Base-by-base conservation (phyloP, 1,284 basidiomycete species). In the Sutorius eximius region DNA sequence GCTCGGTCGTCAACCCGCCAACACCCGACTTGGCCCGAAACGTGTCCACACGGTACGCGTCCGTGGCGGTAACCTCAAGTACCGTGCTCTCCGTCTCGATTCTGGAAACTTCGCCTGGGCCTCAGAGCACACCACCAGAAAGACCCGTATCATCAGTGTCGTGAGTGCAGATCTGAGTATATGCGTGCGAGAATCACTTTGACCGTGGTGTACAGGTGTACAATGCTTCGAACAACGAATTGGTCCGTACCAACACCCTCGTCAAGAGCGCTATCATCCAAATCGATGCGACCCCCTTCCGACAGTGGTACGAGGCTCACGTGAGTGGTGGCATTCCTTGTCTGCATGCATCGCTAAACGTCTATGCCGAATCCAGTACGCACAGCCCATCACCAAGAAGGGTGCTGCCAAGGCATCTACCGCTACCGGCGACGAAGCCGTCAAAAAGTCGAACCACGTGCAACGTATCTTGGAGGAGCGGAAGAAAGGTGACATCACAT, bases 211-310 rank as follows among this genome's bases (percentile, higher is more conserved):
- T 20, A 2, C 51, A 95, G 93, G 90, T 93, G 51, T 98, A 98
- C 85, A 98, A 98, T 76, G 85, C 95, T 47, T 95, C 95, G 61
- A 98, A 98, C 87, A 98, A 98, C 79, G 95, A 98, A 79, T 86
- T 98, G 71, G 95, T 98, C 72, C 92, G 95, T 72, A 98, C 95
- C 67, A 97, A 98, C 82, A 98, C 95, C 58, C 87, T 98, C 57
- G 95, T 98, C 72, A 97, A 95, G 82, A 82, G 86, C 61, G 90
- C 90, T 64, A 90, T 98, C 77, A 92, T 98, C 76, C 94, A 97
- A 75, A 75, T 98, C 70, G 95, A 98, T 80, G 95, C 95, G 61
- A 87, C 94, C 46, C 95, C 95, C 63, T 98, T 97, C 91, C 86
- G 94, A 66, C 94, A 96, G 78, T 98, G 94, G 94, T 98, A 97